Conservation (phyloP, 75 land plant species). For the Selaginella tamariscina region DNA sequence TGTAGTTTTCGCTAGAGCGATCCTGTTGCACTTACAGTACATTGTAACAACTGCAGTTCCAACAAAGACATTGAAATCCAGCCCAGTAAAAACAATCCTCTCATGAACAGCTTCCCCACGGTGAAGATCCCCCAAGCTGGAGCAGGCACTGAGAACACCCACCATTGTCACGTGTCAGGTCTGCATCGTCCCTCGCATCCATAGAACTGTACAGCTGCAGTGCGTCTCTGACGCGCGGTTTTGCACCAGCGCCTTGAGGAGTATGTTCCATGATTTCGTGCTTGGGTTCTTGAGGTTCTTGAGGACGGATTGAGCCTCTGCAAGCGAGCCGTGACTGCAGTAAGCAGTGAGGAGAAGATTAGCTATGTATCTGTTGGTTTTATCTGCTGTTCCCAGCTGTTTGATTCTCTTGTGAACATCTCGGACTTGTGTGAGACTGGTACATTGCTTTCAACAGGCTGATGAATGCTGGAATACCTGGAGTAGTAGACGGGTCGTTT, state of each 20-base stretch:
- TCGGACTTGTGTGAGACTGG: neutral
- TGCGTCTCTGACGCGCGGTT: neutral
- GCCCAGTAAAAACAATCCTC: neutral
- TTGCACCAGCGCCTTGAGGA: neutral
- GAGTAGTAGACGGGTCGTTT: no score
- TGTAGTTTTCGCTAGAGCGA: neutral
- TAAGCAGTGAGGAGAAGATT: neutral
- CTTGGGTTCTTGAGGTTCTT: neutral
- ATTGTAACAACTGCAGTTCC: neutral
- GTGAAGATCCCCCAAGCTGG: neutral
- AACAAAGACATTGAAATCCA: neutral
- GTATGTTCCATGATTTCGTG: neutral
- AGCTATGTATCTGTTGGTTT: neutral
- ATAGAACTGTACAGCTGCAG: neutral
- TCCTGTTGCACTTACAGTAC: neutral
- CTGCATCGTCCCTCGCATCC: neutral
- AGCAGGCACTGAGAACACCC: neutral
- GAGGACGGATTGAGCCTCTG: neutral
- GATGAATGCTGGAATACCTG: neutral
- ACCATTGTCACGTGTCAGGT: neutral
- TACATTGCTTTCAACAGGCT: neutral
- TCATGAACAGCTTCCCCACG: neutral
- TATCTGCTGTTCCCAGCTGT: neutral
- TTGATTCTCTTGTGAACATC: neutral
- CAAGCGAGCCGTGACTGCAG: neutral